These are phyloP conservation scores for Aquilaria sinensis DNA, from an alignment of 345 rosid species.

Conservation along the genomic window DNA sequence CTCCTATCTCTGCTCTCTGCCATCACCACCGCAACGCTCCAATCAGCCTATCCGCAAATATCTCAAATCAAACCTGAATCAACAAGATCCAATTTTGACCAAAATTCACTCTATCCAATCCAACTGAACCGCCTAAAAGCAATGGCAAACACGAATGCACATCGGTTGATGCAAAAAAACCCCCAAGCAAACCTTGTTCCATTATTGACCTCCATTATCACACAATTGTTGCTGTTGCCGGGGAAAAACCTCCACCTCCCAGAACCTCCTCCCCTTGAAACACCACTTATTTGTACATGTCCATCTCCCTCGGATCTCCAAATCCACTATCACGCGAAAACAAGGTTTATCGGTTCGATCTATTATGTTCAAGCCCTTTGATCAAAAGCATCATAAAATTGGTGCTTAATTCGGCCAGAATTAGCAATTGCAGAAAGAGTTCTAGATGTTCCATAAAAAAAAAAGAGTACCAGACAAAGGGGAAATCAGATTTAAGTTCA, in stretches of 20 bases:
- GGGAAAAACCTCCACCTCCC: constrained; percentile 73
- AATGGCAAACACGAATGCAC: too few species aligned
- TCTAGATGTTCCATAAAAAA: too few species aligned
- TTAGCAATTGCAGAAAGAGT: background rate
- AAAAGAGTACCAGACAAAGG: background rate
- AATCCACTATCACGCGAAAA: constrained; percentile 18
- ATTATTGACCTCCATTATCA: constrained; percentile 30
- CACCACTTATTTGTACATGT: constrained; percentile 65
- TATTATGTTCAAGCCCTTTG: constrained; percentile 20
- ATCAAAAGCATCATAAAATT: constrained; percentile 20
- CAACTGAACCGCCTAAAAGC: too few species aligned
- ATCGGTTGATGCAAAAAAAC: too few species aligned
- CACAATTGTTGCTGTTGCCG: constrained; percentile 30
- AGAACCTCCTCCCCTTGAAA: constrained; percentile 51
- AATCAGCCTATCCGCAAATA: too few species aligned
- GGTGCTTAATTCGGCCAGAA: background rate
- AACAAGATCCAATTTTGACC: too few species aligned
- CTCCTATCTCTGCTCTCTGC: too few species aligned
- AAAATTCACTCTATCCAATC: too few species aligned
- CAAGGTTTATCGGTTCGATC: constrained; percentile 18
- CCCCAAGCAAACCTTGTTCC: constrained; percentile 15
- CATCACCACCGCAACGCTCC: too few species aligned
- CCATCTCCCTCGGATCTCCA: constrained; percentile 22
- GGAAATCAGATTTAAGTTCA: constrained; percentile 29
- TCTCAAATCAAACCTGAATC: too few species aligned